phyloP scores from a whole-genome alignment of 2,329 filamentous ascomycete species.

The Colletotrichum sp. region DNA sequence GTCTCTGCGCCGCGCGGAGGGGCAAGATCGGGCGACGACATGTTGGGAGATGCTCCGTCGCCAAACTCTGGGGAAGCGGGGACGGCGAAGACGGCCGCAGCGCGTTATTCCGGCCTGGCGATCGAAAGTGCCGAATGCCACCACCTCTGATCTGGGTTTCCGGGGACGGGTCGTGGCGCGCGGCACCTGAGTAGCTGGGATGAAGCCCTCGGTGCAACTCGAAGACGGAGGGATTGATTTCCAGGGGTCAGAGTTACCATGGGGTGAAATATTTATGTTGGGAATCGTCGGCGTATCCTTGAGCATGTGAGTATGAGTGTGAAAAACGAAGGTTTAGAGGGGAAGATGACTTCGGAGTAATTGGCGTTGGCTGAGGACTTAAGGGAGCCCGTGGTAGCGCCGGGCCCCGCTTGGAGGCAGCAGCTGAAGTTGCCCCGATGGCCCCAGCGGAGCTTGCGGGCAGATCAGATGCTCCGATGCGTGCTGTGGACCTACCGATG shows the following conservation, averaged over 20 bases:
- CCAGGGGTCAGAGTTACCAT: not conserved
- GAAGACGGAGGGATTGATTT: not conserved
- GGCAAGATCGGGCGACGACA: not conserved
- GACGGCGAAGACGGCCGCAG: not conserved
- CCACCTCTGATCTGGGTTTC: not conserved
- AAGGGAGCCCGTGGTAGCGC: not conserved
- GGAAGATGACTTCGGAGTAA: not conserved
- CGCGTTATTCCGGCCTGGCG: not conserved
- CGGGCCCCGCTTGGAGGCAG: not conserved
- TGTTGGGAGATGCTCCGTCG: not conserved
- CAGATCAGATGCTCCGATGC: not conserved
- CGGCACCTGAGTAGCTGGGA: not conserved
- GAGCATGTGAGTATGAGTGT: not conserved
- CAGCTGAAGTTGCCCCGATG: not conserved
- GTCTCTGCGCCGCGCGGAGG: not conserved
- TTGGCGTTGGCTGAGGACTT: not conserved
- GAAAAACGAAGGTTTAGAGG: not conserved
- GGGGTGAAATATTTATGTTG: not conserved
- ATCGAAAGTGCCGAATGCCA: not conserved
- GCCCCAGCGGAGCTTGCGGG: not conserved
- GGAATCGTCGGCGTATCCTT: not conserved
- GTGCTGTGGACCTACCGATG: not conserved
- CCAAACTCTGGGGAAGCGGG: not conserved
- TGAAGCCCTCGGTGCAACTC: not conserved
- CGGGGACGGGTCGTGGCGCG: not conserved